Evolutionary conservation across 768 basidiomycete species (phyloP).

Genomic region (Rhizopogon rudus): DNA sequence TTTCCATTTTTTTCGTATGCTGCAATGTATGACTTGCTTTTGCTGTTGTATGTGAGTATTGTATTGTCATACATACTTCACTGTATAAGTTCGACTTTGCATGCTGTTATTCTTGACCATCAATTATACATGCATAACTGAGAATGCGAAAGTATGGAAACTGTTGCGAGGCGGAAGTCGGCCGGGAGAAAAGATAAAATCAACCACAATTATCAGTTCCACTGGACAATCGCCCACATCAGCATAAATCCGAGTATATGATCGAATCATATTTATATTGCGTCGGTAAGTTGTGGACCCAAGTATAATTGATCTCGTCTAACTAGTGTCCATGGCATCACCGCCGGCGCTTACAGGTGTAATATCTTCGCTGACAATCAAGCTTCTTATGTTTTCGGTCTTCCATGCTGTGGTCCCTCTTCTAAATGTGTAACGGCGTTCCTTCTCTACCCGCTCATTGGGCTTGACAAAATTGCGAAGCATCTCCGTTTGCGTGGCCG

Average conservation of each 20-base stretch:
- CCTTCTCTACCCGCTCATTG: slow-evolving; percentile 77
- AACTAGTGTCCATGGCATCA: slow-evolving; percentile 84
- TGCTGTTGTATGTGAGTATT: neutral
- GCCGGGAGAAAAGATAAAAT: no score
- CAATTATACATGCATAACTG: no score
- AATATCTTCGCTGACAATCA: slow-evolving; percentile 71
- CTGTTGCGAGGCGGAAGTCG: no score
- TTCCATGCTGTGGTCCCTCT: slow-evolving; percentile 89
- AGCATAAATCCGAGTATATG: neutral
- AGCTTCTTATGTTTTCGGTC: slow-evolving; percentile 65
- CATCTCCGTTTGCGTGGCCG: slow-evolving; percentile 83
- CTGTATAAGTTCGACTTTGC: no score
- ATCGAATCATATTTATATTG: no score
- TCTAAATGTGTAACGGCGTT: slow-evolving; percentile 65
- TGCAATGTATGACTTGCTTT: neutral
- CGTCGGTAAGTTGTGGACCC: neutral
- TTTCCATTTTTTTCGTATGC: neutral
- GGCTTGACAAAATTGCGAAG: slow-evolving; percentile 92
- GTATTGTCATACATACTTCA: no score
- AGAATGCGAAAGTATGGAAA: no score
- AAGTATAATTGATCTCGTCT: slow-evolving; percentile 14
- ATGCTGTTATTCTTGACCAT: no score
- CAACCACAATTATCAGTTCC: no score
- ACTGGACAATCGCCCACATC: no score
- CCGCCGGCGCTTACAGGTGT: slow-evolving; percentile 37